Base-by-base conservation (phyloP, 371 early-diverging fungal species). In the Mucor lusitanicus region DNA sequence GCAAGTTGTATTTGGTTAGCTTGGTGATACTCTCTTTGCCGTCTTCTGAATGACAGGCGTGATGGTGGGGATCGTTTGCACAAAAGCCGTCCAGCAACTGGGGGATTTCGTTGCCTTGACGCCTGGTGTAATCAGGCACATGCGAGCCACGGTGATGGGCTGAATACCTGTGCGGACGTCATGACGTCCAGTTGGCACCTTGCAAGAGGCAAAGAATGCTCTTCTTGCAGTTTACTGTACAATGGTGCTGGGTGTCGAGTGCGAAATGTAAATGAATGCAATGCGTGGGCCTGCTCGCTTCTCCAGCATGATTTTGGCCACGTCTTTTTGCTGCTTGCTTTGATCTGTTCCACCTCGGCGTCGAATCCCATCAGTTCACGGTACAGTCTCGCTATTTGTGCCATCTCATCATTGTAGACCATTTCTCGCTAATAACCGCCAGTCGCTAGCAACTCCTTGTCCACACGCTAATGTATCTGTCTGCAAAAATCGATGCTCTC, bases 401-500 rank as follows among this genome's bases (percentile, higher is more conserved):
- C 73, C 80, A 95, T 78, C 65, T 93, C 92, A 71, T 88, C 90
- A 59, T 94, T 93, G 70, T 90, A 95, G n/a, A 93, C 74, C 17
- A 94, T 76, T n/a, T 25, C 95, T 84, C 12, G 88, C 84, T 4
- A 95, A 71, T 15, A 93, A 19, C 93, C 95, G 13, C 91, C 90
- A 60, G 92, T 84, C 3, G 88, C 70, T 17, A 95, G 73, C 3
- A 97, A 68, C 59, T 96, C 96, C 57, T 88, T 87, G 71, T 97
- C 94, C 94, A 97, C 13, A 86, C 70, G 32, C 87, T 88, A 3
- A 97, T 82, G 35, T 88, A 86, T 12, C 89, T 88, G 71, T 97
- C 97, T 12, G 95, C 95, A 80, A 97, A n/a, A 95, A 68, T 97
- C 97, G 53, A 97, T 87, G 37, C 87, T 87, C 72, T 97, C 97